Conservation (phyloP, 768 basidiomycete genomes). For the Boletellus emodensis region DNA sequence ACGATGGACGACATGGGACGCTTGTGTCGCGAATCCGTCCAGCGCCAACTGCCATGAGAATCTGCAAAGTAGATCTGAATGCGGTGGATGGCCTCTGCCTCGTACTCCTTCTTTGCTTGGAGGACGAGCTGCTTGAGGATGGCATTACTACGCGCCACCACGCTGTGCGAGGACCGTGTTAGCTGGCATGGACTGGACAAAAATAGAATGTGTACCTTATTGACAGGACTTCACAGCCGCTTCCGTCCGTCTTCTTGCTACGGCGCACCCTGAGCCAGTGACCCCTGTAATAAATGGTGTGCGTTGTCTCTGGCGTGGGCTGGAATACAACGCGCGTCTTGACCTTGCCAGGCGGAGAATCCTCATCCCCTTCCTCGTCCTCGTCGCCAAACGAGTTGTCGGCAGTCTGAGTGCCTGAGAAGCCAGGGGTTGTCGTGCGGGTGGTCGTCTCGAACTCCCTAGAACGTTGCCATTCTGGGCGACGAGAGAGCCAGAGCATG, state of each 20-base stretch:
- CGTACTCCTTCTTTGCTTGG: constrained; percentile 86
- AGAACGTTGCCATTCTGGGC: constrained; percentile 85
- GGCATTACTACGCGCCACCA: constrained; percentile 77
- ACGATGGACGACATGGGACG: constrained; percentile 87
- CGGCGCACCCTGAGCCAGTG: constrained; percentile 81
- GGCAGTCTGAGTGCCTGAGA: constrained; percentile 41
- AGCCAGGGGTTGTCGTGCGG: constrained; percentile 60
- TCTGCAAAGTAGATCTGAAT: constrained; percentile 91
- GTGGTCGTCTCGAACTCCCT: constrained; percentile 89
- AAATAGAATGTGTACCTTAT: constrained; percentile 51
- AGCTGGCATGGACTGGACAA: constrained; percentile 9
- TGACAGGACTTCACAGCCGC: constrained; percentile 68
- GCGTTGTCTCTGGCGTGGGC: constrained; percentile 82
- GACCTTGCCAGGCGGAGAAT: constrained; percentile 50
- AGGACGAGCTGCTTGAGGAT: constrained; percentile 87
- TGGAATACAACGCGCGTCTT: constrained; percentile 85
- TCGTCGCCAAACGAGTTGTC: constrained; percentile 57
- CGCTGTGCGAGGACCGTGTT: constrained; percentile 40
- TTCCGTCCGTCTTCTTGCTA: constrained; percentile 63
- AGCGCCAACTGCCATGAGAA: constrained; percentile 82
- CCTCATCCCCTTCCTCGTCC: constrained; percentile 44
- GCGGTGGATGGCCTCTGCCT: constrained; percentile 80
- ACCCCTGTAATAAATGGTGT: constrained; percentile 81
- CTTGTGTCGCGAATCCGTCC: constrained; percentile 84
- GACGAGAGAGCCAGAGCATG: constrained; percentile 84